These are phyloP conservation scores for Aspergillus saccharolyticus DNA, from an alignment of 495 filamentous ascomycete genomes.

Conservation along the genomic window DNA sequence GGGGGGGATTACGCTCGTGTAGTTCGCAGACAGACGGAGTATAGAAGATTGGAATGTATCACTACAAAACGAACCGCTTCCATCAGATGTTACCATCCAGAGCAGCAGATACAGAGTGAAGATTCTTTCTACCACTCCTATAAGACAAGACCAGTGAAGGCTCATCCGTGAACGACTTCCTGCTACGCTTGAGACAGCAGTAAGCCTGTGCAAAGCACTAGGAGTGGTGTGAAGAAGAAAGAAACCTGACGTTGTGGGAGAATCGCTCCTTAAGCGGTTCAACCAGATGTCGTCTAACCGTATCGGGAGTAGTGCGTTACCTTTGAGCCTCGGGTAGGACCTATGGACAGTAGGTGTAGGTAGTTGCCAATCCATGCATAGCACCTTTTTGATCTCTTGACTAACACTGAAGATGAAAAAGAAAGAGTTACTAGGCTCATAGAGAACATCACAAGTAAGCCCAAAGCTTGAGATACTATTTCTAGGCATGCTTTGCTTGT, in stretches of 20 bases:
- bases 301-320: slow-evolving; percentile 11
- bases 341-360: no score
- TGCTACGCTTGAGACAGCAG: slow-evolving; percentile 46
- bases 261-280: slow-evolving; percentile 13
- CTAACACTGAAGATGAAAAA: background rate
- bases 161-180: slow-evolving; percentile 37
- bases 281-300: slow-evolving; percentile 9
- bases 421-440: background rate
- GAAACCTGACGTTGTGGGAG: slow-evolving; percentile 16
- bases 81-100: slow-evolving; percentile 69
- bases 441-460: background rate
- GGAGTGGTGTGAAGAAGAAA: slow-evolving; percentile 40
- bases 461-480: no score
- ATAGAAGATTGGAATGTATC: slow-evolving; percentile 41
- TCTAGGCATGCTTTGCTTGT: no score
- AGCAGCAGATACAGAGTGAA: slow-evolving; percentile 95
- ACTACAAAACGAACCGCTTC: slow-evolving; percentile 72
- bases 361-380: no score
- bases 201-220: slow-evolving; percentile 47
- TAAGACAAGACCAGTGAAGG: slow-evolving; percentile 68
- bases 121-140: slow-evolving; percentile 65
- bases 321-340: background rate
- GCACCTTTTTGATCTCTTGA: background rate
- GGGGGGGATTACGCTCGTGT: background rate
- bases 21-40: slow-evolving; percentile 6